Evolutionary conservation across 78 protist genomes (phyloP).

Genomic region (Trichosphaerium sp.): DNA sequence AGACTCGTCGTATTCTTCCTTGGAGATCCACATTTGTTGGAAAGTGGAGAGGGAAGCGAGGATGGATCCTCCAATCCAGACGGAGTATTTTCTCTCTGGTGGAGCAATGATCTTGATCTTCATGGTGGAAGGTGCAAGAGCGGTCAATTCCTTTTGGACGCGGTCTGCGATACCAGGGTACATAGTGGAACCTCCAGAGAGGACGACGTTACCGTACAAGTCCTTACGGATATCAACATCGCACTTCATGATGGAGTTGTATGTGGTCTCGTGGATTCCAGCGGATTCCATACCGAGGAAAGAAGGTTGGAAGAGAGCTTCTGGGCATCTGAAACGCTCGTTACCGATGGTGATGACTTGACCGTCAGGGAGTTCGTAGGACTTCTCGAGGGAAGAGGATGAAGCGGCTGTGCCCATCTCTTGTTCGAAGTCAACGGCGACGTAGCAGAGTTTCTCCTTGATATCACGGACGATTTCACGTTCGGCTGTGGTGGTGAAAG

Average conservation of each 20-base stretch:
- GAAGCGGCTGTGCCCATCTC: constrained; percentile 69
- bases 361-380: constrained; percentile 80
- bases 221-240: constrained; percentile 87
- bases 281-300: constrained; percentile 69
- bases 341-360: constrained; percentile 73
- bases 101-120: constrained; percentile 83
- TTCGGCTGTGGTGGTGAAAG: constrained; percentile 83
- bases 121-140: constrained; percentile 76
- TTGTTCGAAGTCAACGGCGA: constrained; percentile 68
- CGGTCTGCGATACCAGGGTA: constrained; percentile 79
- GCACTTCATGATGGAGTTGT: constrained; percentile 76
- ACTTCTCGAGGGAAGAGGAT: constrained; percentile 52
- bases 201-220: constrained; percentile 79
- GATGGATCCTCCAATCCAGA: constrained; percentile 96
- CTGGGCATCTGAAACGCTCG: constrained; percentile 87
- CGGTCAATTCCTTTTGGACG: constrained; percentile 53
- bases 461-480: no score
- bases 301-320: constrained; percentile 86
- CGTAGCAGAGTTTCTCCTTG: no score
- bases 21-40: constrained; percentile 88
- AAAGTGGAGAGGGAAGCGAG: constrained; percentile 82
- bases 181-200: constrained; percentile 92
- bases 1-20: constrained; percentile 82
- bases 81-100: constrained; percentile 86
- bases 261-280: constrained; percentile 79